Percentiles rank a stretch among this genome's conserved stretches.
Evolutionary conservation across 1,139 yeast genomes (phyloP).

Genomic region (Scheffersomyces cryptocercus): DNA sequence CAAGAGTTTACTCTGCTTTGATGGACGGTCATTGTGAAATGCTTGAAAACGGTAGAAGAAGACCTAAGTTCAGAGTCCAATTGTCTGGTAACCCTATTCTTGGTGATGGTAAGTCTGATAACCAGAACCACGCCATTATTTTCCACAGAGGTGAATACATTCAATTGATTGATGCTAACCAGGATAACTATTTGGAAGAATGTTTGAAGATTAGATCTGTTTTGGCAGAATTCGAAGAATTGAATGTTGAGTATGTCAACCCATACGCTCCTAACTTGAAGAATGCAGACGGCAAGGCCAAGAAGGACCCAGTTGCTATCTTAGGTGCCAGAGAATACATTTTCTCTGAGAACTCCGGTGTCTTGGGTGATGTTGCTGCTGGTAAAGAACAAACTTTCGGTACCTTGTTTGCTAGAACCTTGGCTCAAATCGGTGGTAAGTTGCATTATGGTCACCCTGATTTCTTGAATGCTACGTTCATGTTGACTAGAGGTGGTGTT

Average conservation of each 20-base stretch:
- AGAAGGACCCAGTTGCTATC: constrained; percentile 87
- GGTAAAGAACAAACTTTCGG: constrained; percentile 99
- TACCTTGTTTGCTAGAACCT: constrained; percentile 95
- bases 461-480: constrained; percentile 89
- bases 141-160: constrained; percentile 99
- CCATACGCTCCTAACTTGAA: constrained; percentile 71
- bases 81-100: constrained; percentile 97
- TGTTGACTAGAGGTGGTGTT: constrained; percentile 99
- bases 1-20: constrained; percentile 93
- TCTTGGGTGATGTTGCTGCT: constrained; percentile 98
- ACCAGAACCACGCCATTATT: constrained; percentile 94
- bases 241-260: constrained; percentile 81
- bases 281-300: constrained; percentile 33
- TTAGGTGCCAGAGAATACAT: constrained; percentile 99
- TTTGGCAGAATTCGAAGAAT: constrained; percentile 96
- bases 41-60: constrained; percentile 96
- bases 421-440: constrained; percentile 98
- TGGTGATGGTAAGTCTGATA: constrained; percentile 99
- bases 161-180: constrained; percentile 97
- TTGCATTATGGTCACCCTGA: constrained; percentile 99
- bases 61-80: constrained; percentile 97
- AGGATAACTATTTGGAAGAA: constrained; percentile 97
- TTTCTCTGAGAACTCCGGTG: constrained; percentile 98
- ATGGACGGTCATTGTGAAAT: constrained; percentile 99
- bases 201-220: constrained; percentile 97